Conservation (phyloP, 495 filamentous ascomycete genomes). For the Emericellopsis terricola region DNA sequence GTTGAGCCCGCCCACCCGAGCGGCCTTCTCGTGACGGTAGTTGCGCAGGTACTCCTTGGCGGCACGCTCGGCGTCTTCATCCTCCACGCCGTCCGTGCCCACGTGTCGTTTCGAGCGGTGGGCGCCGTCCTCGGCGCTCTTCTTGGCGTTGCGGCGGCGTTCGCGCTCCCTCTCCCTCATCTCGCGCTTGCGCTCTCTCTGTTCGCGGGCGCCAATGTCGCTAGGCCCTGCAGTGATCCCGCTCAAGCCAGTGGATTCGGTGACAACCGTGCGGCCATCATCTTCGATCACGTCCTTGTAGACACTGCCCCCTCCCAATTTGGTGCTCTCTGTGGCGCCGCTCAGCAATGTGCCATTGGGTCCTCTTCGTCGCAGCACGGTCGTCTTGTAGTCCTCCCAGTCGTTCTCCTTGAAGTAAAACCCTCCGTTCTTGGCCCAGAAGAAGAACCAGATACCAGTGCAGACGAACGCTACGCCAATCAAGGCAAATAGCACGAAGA, state of each 20-base stretch:
- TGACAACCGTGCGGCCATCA: constrained; percentile 24
- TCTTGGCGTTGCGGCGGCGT: constrained; percentile 15
- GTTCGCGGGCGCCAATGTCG: constrained; percentile 26
- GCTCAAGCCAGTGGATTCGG: constrained; percentile 9
- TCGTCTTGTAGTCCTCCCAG: constrained; percentile 97
- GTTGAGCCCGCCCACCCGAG: constrained; percentile 74
- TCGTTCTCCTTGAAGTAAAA: constrained; percentile 70
- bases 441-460: constrained; percentile 86
- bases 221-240: constrained; percentile 29
- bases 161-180: constrained; percentile 26
- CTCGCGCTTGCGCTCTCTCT: constrained; percentile 28
- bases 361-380: constrained; percentile 81
- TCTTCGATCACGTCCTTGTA: constrained; percentile 50
- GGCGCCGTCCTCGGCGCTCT: constrained; percentile 4
- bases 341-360: constrained; percentile 69
- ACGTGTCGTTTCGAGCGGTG: constrained; percentile 14
- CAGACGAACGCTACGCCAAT: constrained; percentile 65
- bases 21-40: constrained; percentile 71
- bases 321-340: constrained; percentile 63
- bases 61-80: constrained; percentile 49
- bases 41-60: constrained; percentile 39
- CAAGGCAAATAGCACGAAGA: constrained; percentile 73
- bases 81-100: constrained; percentile 24
- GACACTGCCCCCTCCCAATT: constrained; percentile 62
- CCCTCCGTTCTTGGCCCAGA: constrained; percentile 91